A percentile compares a stretch with the other conserved stretches of the same genome.
Evolutionary conservation across 1,284 basidiomycete genomes (phyloP).

Genomic region (Naganishia albida): DNA sequence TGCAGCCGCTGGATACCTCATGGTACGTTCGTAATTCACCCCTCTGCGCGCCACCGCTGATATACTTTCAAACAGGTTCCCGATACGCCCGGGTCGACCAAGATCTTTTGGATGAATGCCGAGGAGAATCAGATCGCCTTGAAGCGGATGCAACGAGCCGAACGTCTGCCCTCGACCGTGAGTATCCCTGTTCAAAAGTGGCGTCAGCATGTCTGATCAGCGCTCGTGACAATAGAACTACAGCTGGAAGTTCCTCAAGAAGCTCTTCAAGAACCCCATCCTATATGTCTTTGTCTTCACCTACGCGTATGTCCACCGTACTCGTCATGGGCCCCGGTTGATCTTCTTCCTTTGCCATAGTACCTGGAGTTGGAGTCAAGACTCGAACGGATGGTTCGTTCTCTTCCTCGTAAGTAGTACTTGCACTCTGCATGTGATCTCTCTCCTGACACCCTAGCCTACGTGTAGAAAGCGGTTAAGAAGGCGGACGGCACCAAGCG

Average conservation of each 20-base stretch:
- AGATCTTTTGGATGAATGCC: constrained; percentile 37
- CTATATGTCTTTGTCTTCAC: constrained; percentile 37
- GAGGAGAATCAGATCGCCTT: constrained; percentile 37
- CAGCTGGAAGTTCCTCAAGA: constrained; percentile 18
- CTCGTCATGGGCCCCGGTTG: neutral
- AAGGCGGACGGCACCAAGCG: constrained; percentile 36
- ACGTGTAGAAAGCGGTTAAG: constrained; percentile 34
- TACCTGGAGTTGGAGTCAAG: constrained; percentile 36
- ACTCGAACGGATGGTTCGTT: constrained; percentile 42
- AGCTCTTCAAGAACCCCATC: constrained; percentile 36
- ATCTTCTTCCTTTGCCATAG: constrained; percentile 2
- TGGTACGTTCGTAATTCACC: constrained; percentile 32
- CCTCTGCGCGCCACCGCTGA: neutral
- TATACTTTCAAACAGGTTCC: constrained; percentile 34
- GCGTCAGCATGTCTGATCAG: neutral
- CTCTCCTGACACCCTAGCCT: neutral
- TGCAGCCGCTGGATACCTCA: constrained; percentile 37
- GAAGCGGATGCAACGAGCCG: constrained; percentile 36
- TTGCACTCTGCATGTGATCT: neutral
- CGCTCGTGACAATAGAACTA: constrained; percentile 9
- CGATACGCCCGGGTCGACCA: constrained; percentile 35
- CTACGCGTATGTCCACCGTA: constrained; percentile 29
- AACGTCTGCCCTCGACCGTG: constrained; percentile 37
- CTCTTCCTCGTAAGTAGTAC: constrained; percentile 35
- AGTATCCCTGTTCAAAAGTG: constrained; percentile 2